These are phyloP conservation scores for Golubevia pallescens DNA, from an alignment of 1,284 basidiomycete genomes.

Conservation along the genomic window DNA sequence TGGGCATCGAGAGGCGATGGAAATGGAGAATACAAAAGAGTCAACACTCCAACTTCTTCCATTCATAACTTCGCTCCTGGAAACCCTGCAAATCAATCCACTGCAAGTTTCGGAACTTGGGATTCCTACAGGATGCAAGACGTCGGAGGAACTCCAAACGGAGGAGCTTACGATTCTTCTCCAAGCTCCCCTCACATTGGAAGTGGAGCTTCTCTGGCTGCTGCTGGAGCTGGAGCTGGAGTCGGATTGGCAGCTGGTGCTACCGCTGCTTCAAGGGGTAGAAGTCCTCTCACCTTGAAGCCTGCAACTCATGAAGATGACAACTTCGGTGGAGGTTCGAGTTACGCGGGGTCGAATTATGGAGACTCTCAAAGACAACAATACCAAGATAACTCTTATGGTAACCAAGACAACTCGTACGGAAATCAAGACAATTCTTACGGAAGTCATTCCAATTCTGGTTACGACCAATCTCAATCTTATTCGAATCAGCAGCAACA, in stretches of 20 bases:
- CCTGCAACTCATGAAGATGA: neutral
- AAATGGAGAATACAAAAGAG: slow-evolving; percentile 42
- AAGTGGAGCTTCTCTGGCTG: neutral
- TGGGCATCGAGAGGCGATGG: neutral
- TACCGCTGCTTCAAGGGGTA: neutral
- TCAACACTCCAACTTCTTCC: slow-evolving; percentile 41
- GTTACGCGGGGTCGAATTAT: neutral
- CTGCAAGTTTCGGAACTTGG: slow-evolving; percentile 30
- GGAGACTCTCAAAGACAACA: neutral
- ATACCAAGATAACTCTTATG: neutral
- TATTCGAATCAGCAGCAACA: slow-evolving; percentile 33
- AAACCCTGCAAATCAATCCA: slow-evolving; percentile 20
- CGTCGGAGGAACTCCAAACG: slow-evolving; percentile 27
- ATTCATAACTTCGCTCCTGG: slow-evolving; percentile 6
- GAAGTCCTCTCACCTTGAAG: neutral
- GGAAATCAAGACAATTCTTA: neutral
- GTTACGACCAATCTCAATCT: neutral
- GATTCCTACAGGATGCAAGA: slow-evolving; percentile 53
- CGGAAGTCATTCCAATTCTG: neutral
- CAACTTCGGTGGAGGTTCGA: neutral
- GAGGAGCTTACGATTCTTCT: slow-evolving; percentile 25
- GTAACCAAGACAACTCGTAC: no score
- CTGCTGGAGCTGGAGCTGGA: neutral
- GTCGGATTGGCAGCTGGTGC: neutral
- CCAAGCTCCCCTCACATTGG: neutral